Evolutionary conservation across 106 monocot genomes (phyloP).

Genomic region (Amphibolis antarctica): DNA sequence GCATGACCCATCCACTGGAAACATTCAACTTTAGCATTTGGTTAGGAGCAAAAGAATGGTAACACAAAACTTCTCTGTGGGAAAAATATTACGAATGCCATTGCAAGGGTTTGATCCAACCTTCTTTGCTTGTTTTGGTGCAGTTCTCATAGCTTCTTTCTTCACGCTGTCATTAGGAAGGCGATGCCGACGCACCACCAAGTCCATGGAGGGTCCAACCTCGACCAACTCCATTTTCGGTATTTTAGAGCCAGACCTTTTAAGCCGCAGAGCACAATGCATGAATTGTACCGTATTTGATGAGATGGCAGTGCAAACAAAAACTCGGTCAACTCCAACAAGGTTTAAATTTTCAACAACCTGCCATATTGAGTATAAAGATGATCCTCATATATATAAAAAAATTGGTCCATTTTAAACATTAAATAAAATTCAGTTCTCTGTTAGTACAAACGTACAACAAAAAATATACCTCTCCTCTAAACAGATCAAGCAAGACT

Average conservation of each 20-base stretch:
- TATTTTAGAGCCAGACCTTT: conserved; percentile 63
- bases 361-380: conserved; percentile 18
- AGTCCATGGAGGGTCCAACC: conserved; percentile 95
- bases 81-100: neutral
- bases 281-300: conserved; percentile 49
- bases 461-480: conserved; percentile 58
- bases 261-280: conserved; percentile 77
- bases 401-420: no score
- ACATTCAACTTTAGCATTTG: no score
- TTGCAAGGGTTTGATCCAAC: conserved; percentile 5
- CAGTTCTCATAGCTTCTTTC: conserved; percentile 82
- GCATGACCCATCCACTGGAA: no score
- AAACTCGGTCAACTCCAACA: conserved; percentile 69
- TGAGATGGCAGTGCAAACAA: conserved; percentile 66
- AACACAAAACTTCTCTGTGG: no score
- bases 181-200: conserved; percentile 67
- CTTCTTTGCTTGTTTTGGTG: conserved; percentile 41
- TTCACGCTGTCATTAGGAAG: conserved; percentile 56
- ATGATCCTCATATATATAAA: neutral
- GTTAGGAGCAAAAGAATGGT: no score
- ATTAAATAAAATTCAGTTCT: neutral
- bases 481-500: conserved; percentile 86
- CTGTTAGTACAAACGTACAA: neutral
- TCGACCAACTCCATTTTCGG: conserved; percentile 86
- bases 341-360: conserved; percentile 90